Conservation (phyloP, 2,329 filamentous ascomycete genomes). For the Bipolaris zeicola region DNA sequence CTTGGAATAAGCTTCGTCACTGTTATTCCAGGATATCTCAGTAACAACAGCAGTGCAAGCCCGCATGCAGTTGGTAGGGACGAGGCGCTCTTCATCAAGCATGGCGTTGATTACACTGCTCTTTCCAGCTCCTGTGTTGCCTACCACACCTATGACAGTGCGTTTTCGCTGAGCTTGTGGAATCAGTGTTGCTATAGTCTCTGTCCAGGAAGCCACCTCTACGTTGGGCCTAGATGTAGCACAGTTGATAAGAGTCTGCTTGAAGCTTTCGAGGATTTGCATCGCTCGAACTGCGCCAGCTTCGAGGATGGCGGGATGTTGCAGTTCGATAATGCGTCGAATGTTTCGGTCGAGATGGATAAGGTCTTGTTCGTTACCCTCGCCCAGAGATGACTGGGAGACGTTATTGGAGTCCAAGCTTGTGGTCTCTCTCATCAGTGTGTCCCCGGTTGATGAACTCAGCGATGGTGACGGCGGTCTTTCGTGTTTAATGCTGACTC, state of each 20-base stretch:
- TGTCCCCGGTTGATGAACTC: background rate
- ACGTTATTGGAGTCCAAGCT: too few species aligned
- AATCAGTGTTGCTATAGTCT: constrained; percentile 51
- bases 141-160: constrained; percentile 63
- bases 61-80: constrained; percentile 63
- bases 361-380: constrained; percentile 1
- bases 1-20: constrained; percentile 44
- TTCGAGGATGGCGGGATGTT: constrained; percentile 46
- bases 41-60: constrained; percentile 68
- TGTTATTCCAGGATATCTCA: constrained; percentile 63
- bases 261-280: constrained; percentile 45
- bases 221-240: background rate
- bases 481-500: background rate
- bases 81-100: constrained; percentile 64
- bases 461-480: background rate
- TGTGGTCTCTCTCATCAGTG: background rate
- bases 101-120: constrained; percentile 68
- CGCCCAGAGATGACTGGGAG: constrained; percentile 3
- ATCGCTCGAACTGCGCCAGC: constrained; percentile 48
- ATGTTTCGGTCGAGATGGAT: constrained; percentile 28
- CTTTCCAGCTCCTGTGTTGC: constrained; percentile 67
- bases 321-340: constrained; percentile 40
- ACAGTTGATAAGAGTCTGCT: constrained; percentile 36
- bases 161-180: constrained; percentile 49
- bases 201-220: constrained; percentile 51